Evolutionary conservation across 495 filamentous ascomycete species (phyloP).

Genomic region (Aspergillus wentii): DNA sequence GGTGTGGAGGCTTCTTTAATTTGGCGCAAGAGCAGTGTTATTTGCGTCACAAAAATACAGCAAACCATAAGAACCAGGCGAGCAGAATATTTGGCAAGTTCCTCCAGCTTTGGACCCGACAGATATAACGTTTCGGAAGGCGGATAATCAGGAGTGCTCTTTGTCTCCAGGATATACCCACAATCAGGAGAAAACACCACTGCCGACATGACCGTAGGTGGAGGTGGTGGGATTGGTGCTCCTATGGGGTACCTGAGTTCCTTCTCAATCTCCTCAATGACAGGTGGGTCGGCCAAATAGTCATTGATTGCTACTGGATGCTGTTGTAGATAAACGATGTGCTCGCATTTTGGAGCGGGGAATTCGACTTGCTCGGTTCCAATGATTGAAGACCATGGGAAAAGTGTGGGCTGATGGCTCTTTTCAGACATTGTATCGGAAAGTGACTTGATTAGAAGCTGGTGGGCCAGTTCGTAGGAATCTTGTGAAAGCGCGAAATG

Average conservation of each 20-base stretch:
- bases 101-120: constrained; percentile 71
- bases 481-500: constrained; percentile 67
- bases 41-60: constrained; percentile 59
- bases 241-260: constrained; percentile 85
- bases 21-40: constrained; percentile 72
- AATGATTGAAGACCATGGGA: constrained; percentile 62
- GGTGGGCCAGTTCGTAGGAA: constrained; percentile 61
- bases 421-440: constrained; percentile 55
- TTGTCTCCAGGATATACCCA: constrained; percentile 83
- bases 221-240: constrained; percentile 60
- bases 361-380: constrained; percentile 52
- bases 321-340: constrained; percentile 81
- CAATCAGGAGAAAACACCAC: constrained; percentile 93
- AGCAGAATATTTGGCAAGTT: constrained; percentile 61
- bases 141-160: constrained; percentile 69
- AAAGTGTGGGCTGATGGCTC: constrained; percentile 46
- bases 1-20: constrained; percentile 90
- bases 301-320: constrained; percentile 48
- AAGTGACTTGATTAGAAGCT: constrained; percentile 66
- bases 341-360: constrained; percentile 76
- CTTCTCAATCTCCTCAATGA: constrained; percentile 67
- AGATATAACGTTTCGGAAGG: constrained; percentile 64
- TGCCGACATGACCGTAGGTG: constrained; percentile 74
- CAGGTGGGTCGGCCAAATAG: constrained; percentile 22
- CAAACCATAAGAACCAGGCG: constrained; percentile 64